Evolutionary conservation across 1,284 basidiomycete genomes (phyloP), one percentile per base, ranked within the genome.

Genomic region (Papiliotrema laurentii): DNA sequence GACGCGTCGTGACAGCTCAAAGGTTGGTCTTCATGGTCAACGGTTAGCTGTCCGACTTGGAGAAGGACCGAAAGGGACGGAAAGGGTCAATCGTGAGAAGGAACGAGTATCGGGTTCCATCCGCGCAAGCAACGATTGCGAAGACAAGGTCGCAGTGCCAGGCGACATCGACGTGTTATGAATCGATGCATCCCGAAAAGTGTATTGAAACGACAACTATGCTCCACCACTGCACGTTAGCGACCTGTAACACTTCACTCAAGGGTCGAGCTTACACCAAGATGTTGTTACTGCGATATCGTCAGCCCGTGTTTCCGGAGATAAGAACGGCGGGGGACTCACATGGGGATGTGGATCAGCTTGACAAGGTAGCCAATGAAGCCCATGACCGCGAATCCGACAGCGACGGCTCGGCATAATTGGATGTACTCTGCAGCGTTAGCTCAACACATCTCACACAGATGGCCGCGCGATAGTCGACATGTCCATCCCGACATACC

Each of bases 301-400:
- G 25, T 34, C 16, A 42, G 40, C 30, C 31, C 1, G 5, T 25
- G 11, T 16, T 10, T 26, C 26, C 28, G 16, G 16, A 28, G 47
- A 34, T 18, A 33, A n/a, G 47, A 48, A 21, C n/a, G 7, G 13
- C 34, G 16, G 16, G 30, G 30, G 30, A 82, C 87, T 77, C 62
- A 91, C 89, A 94, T 92, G 60, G 90, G 90, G 73, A 94, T 93
- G 75, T 94, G 90, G 64, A 94, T 91, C 59, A 94, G 82, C 76
- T 93, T 93, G 59, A 94, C 90, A 68, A 94, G 85, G 77, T 91
- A 94, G 11, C 90, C 90, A 72, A 94, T 92, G 80, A 93, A 89
- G n/a, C 92, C 92, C 90, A 96, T 96, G 61, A 97, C 88, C 47
- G 84, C 88, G 67, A 97, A 97, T 18, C 92, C 92, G 58, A 96